Evolutionary conservation across 1,284 basidiomycete genomes (phyloP).

Genomic region (Afroboletus lepidellus): DNA sequence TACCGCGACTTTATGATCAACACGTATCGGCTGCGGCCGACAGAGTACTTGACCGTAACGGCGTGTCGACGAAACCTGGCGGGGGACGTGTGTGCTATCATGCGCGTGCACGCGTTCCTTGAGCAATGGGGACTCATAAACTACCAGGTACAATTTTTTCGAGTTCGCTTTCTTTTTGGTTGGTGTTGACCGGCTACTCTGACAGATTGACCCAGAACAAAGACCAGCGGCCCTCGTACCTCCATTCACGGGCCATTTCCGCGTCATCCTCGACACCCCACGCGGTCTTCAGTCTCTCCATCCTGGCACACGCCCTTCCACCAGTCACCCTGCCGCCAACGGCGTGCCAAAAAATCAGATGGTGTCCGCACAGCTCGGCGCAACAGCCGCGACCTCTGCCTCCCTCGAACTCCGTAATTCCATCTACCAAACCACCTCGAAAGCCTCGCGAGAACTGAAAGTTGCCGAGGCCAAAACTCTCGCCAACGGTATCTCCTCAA

Average conservation of each 20-base stretch:
- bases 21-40: slow-evolving; percentile 92
- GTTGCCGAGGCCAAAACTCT: slow-evolving; percentile 63
- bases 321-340: slow-evolving; percentile 48
- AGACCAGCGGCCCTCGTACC: slow-evolving; percentile 92
- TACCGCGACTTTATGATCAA: slow-evolving; percentile 99
- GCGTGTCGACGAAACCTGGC: slow-evolving; percentile 95
- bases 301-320: slow-evolving; percentile 73
- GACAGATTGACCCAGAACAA: slow-evolving; percentile 94
- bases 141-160: slow-evolving; percentile 73
- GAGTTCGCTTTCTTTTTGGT: slow-evolving; percentile 5
- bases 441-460: slow-evolving; percentile 69
- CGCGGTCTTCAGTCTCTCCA: slow-evolving; percentile 94
- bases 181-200: slow-evolving; percentile 1
- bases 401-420: slow-evolving; percentile 83
- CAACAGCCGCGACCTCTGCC: slow-evolving; percentile 44
- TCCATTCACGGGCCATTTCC: slow-evolving; percentile 98
- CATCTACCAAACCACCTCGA: slow-evolving; percentile 86
- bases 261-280: slow-evolving; percentile 95
- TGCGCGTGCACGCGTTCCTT: slow-evolving; percentile 98
- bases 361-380: slow-evolving; percentile 55
- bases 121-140: slow-evolving; percentile 99
- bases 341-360: slow-evolving; percentile 43
- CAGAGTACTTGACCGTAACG: slow-evolving; percentile 97
- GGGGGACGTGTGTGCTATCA: slow-evolving; percentile 97
- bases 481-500: slow-evolving; percentile 55